Conservation (phyloP, 345 rosid species). For the Theobroma cacao region DNA sequence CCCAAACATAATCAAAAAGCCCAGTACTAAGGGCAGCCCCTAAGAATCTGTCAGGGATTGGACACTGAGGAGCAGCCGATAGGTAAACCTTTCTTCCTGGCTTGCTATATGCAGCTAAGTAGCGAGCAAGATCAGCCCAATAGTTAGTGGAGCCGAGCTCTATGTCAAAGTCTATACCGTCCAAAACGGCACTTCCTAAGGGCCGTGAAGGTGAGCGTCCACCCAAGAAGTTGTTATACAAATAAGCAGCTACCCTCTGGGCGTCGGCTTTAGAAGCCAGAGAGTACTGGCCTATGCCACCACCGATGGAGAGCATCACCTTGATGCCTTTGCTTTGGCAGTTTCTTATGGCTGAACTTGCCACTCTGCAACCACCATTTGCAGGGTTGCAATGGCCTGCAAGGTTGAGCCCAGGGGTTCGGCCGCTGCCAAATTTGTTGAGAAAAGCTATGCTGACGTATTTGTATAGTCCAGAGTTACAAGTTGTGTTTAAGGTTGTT, state of each 20-base stretch:
- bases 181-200: constrained; percentile 48
- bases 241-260: constrained; percentile 31
- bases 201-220: constrained; percentile 50
- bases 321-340: constrained; percentile 52
- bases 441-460: constrained; percentile 59
- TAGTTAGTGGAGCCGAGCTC: constrained; percentile 43
- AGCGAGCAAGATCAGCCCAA: constrained; percentile 49
- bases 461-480: constrained; percentile 43
- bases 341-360: constrained; percentile 34
- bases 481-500: constrained; percentile 41
- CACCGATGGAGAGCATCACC: constrained; percentile 65
- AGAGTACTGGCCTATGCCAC: constrained; percentile 45
- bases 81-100: constrained; percentile 46
- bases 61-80: constrained; percentile 53
- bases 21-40: constrained; percentile 9
- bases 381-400: constrained; percentile 62
- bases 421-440: constrained; percentile 49
- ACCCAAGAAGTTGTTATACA: constrained; percentile 48
- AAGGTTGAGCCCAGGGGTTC: constrained; percentile 42
- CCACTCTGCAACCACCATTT: constrained; percentile 29
- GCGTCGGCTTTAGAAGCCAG: constrained; percentile 47
- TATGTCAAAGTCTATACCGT: constrained; percentile 58
- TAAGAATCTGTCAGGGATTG: constrained; percentile 1
- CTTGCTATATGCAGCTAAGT: constrained; percentile 27
- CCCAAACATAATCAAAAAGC: constrained; percentile 19